Base-by-base conservation (phyloP, 2,329 filamentous ascomycete species). In the Colletotrichum orchidophilum region DNA sequence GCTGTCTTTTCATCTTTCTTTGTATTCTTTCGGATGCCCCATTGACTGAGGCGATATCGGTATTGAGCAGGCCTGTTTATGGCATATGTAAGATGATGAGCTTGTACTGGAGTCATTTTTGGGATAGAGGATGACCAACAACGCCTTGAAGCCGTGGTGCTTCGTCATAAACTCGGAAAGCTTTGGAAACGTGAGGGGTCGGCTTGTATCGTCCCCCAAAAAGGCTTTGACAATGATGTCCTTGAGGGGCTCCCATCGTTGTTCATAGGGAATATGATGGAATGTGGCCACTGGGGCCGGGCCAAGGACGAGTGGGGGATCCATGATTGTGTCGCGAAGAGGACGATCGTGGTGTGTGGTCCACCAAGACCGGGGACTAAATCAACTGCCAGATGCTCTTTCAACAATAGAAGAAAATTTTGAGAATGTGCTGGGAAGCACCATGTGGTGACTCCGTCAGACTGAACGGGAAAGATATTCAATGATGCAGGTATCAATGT, bases 1-100 rank as follows among this genome's bases (percentile, higher is more conserved):
- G 59, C 68, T 0, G 72, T 42, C 29, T 76, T 77, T 58, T 75
- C 74, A 9, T 27, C 31, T 1, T 35, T 46, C 27, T 18, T 24
- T 3, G 55, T 61, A 13, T 31, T 27, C 24, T 61, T 66, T 29
- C 46, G 46, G 2, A 66, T 61, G 46, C 18, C 4, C 55, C 55
- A 60, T 15, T 61, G 60, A 5, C 18, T 3, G 15, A 66, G 33
- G 2, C 29, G 63, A 42, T 53, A 26, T n/a, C 63, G 54, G 29
- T 66, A 61, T 1, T 60, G 63, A 4, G 39, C 8, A 3, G 15
- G 42, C 1, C 55, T 66, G 21, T 39, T 26, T 13, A 27, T 31
- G 50, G 8, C 13, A 35, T 24, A 18, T 8, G 9, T 35, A 3
- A 52, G 52, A 15, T 15, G 11, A 12, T 6, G 13, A 31, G 12